Conservation (phyloP, 345 rosid species). For the Melaleuca quinquenervia region DNA sequence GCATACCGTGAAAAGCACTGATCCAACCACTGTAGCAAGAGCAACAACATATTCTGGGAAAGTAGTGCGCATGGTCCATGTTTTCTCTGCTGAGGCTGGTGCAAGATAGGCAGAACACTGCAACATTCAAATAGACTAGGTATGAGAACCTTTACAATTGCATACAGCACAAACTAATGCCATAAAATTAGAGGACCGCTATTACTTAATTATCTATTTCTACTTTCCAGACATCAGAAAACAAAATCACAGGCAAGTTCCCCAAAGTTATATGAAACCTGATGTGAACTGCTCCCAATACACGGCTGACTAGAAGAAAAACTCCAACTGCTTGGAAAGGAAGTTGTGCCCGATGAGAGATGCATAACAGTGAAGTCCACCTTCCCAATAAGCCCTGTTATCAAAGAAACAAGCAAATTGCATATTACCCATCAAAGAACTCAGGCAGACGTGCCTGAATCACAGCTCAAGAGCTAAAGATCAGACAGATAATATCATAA, state of each 20-base stretch:
- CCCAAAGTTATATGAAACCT: conserved; percentile 26
- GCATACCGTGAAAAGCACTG: conserved; percentile 87
- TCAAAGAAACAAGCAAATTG: neutral
- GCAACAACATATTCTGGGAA: conserved; percentile 99
- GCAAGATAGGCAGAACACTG: conserved; percentile 85
- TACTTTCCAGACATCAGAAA: neutral
- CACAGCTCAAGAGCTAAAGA: neutral
- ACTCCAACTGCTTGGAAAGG: conserved; percentile 62
- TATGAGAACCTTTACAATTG: neutral
- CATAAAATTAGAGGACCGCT: neutral
- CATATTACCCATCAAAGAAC: neutral
- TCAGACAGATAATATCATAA: neutral
- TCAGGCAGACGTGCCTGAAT: neutral
- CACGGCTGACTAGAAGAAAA: conserved; percentile 60
- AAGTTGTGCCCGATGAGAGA: conserved; percentile 64
- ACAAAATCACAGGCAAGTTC: neutral
- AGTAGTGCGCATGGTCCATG: conserved; percentile 91
- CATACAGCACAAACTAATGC: neutral
- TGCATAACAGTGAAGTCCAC: conserved; percentile 97
- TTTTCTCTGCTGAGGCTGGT: conserved; percentile 69
- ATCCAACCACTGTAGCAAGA: conserved; percentile 91
- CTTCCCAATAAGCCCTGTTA: conserved; percentile 80
- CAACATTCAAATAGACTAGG: conserved; percentile 5
- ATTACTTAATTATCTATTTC: neutral
- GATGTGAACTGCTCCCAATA: conserved; percentile 35